phyloP scores from a whole-genome alignment of 1,284 basidiomycete genomes.

The Meripilus lineatus region DNA sequence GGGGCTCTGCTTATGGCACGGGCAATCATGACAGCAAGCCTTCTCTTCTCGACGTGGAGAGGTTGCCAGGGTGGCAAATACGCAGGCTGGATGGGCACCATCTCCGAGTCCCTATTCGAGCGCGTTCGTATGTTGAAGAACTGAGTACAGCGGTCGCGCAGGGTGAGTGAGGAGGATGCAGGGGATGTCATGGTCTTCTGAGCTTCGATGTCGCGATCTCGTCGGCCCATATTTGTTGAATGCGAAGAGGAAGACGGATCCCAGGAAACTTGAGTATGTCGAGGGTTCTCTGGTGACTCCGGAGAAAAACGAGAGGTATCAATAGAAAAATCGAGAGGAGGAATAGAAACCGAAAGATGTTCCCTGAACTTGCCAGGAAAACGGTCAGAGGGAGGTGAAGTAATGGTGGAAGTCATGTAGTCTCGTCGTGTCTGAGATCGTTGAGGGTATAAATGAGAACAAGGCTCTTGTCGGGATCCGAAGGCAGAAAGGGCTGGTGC shows the following conservation, averaged over 20 bases:
- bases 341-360: constrained; percentile 20
- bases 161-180: constrained; percentile 8
- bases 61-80: constrained; percentile 32
- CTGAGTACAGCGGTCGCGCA: constrained; percentile 32
- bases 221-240: too few relatives aligned
- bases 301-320: constrained; percentile 19
- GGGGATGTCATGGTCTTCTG: too few relatives aligned
- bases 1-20: constrained; percentile 20
- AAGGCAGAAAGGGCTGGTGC: background rate
- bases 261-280: too few relatives aligned
- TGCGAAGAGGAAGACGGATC: too few relatives aligned
- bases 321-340: constrained; percentile 16
- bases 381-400: constrained; percentile 10
- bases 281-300: constrained; percentile 20
- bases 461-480: background rate
- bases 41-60: constrained; percentile 35
- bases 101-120: constrained; percentile 21
- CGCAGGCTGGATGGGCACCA: constrained; percentile 25
- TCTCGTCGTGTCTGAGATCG: constrained; percentile 5
- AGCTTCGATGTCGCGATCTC: too few relatives aligned
- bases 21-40: constrained; percentile 26
- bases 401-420: constrained; percentile 6
- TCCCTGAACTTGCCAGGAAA: constrained; percentile 19
- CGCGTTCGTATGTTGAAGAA: constrained; percentile 32
- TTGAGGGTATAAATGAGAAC: background rate